Base-by-base conservation (phyloP, 2,329 filamentous ascomycete genomes). In the Cordyceps militaris region DNA sequence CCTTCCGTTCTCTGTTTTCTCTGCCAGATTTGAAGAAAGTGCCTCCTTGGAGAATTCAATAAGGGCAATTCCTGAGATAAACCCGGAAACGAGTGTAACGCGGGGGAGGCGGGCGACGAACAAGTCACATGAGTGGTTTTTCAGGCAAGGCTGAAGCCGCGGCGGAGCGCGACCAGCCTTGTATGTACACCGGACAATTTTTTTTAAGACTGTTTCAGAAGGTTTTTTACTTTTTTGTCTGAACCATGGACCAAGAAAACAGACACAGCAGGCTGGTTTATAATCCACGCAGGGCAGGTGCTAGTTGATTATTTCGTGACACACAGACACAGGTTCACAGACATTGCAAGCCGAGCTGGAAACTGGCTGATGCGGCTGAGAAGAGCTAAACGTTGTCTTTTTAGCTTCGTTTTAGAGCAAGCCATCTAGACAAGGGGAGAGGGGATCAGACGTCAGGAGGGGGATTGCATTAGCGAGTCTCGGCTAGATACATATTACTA, bases 81-180 rank as follows among this genome's bases (percentile, higher is more conserved):
- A 26, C 4, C n/a, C 19, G 24, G n/a, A 21, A 30, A 23, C n/a
- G 13, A 23, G 49, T n/a, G 50, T 40, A 21, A 51, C 48, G 23
- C 50, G 24, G 50, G 50, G 26, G 13, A 23, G 46, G 19, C 8
- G 21, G 10, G 10, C 1, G 4, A 50, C 14, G 32, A 19, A 24
- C 40, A 30, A 34, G 28, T 54, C 51, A 44, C 51, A 54, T 54
- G 51, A 54, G 51, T 34, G 26, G 14, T 34, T 7, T 19, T 44
- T 38, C n/a, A 54, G 21, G 51, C 51, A 34, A 54, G 51, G 51
- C 51, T 54, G 51, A 44, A 28, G 19, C 5, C 11, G 6, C 32
- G 7, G 34, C 38, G 26, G 38, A 43, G 50, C 38, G 38, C 24
- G n/a, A 19, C 36, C 26, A 44, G 40, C 51, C 51, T 54, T 44